Evolutionary conservation across 352 stramenopile genomes (phyloP).

Genomic region (Phytophthora fragariae): DNA sequence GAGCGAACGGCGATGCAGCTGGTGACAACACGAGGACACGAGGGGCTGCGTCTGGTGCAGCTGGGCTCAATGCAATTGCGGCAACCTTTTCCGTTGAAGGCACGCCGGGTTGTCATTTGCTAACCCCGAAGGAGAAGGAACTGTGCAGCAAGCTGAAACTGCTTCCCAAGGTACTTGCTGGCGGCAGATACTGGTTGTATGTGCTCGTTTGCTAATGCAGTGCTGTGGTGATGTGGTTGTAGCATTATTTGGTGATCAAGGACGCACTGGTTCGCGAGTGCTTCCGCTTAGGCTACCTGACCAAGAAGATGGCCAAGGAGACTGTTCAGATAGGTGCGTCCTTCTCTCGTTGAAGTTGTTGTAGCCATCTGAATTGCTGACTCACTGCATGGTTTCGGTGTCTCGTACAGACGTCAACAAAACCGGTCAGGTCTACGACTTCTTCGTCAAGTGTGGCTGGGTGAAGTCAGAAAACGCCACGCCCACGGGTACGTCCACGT

Average conservation of each 20-base stretch:
- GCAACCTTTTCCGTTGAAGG: conserved; percentile 82
- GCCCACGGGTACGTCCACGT: conserved; percentile 53
- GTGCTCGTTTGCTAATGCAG: conserved; percentile 11
- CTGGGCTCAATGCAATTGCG: conserved; percentile 38
- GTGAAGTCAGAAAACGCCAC: conserved; percentile 70
- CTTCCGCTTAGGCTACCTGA: conserved; percentile 78
- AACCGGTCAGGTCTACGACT: conserved; percentile 89
- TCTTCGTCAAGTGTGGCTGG: conserved; percentile 91
- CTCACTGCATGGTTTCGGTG: conserved; percentile 14
- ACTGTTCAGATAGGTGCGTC: conserved; percentile 92
- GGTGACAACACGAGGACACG: conserved; percentile 45
- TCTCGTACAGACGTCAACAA: conserved; percentile 80
- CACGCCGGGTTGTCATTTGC: conserved; percentile 85
- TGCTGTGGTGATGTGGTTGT: conserved; percentile 8
- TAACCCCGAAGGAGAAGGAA: conserved; percentile 92
- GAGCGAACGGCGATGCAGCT: conserved; percentile 36
- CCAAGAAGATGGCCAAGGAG: conserved; percentile 80
- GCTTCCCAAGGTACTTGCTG: conserved; percentile 75
- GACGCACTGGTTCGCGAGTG: conserved; percentile 93
- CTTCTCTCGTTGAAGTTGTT: conserved; percentile 7
- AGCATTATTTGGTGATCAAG: conserved; percentile 97
- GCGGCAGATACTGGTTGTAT: neutral
- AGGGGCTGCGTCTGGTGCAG: conserved; percentile 14
- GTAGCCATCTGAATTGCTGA: conserved; percentile 20
- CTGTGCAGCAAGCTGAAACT: conserved; percentile 92